These are phyloP conservation scores for Pinus tabuliformis DNA, from an alignment of 75 land plant species.

Conservation along the genomic window DNA sequence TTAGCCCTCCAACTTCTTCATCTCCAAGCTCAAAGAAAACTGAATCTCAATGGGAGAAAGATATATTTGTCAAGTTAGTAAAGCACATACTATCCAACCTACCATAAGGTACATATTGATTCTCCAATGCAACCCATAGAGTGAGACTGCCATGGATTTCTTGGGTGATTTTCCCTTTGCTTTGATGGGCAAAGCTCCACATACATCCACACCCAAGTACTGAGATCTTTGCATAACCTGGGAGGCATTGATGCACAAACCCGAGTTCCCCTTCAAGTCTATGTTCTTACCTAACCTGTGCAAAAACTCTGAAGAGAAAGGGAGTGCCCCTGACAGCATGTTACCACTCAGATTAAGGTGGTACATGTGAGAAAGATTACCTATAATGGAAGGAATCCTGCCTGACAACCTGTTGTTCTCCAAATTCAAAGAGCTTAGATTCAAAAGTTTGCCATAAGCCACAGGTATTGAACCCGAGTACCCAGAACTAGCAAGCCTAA, in stretches of 20 bases:
- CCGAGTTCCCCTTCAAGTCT: constrained; percentile 65
- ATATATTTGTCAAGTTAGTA: background rate
- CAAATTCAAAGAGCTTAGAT: constrained; percentile 57
- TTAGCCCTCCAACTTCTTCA: background rate
- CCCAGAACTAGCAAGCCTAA: constrained; percentile 53
- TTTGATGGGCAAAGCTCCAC: constrained; percentile 9
- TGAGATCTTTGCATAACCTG: constrained; percentile 15
- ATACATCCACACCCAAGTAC: constrained; percentile 28
- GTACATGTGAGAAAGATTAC: constrained; percentile 56
- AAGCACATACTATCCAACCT: background rate
- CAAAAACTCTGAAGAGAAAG: constrained; percentile 60
- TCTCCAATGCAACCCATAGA: constrained; percentile 3
- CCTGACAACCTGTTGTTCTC: constrained; percentile 59
- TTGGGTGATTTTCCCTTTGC: background rate
- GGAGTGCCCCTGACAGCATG: constrained; percentile 58
- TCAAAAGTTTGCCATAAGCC: constrained; percentile 43
- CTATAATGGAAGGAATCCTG: constrained; percentile 41
- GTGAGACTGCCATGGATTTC: background rate
- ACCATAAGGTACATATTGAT: background rate
- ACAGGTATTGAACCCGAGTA: constrained; percentile 65
- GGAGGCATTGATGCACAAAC: constrained; percentile 45
- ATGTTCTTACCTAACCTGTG: constrained; percentile 67
- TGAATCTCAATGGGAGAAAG: background rate
- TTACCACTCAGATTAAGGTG: constrained; percentile 83
- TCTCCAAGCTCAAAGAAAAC: background rate